Evolutionary conservation across 179 eudicot genomes (phyloP).

Genomic region (Drosera spatulata): DNA sequence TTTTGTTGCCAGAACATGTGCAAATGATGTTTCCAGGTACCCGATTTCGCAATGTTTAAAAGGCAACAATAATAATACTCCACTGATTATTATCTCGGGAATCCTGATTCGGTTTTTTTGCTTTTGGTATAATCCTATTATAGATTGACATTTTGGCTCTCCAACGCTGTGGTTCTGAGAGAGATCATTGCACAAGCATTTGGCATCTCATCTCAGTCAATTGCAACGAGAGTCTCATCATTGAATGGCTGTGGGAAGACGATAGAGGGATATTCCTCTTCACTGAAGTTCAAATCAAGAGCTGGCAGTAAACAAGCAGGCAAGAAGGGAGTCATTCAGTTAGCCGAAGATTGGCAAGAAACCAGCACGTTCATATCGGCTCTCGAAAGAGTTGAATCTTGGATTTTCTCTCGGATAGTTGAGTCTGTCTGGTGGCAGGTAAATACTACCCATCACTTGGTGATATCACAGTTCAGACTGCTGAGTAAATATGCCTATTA

Average conservation of each 20-base stretch:
- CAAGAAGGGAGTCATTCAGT: conserved; percentile 23
- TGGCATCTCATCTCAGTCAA: conserved; percentile 44
- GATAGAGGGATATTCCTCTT: conserved; percentile 20
- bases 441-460: neutral
- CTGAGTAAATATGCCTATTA: conserved; percentile 1
- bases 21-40: conserved; percentile 88
- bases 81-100: neutral
- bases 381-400: conserved; percentile 71
- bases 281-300: conserved; percentile 28
- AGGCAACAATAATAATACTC: too few species aligned
- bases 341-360: conserved; percentile 85
- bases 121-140: conserved; percentile 10
- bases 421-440: conserved; percentile 99
- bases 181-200: conserved; percentile 67
- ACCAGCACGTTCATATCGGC: conserved; percentile 73
- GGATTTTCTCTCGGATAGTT: conserved; percentile 81
- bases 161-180: conserved; percentile 75
- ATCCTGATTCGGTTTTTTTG: neutral
- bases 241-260: conserved; percentile 24
- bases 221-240: conserved; percentile 23
- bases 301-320: conserved; percentile 25
- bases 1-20: conserved; percentile 70
- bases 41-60: too few species aligned
- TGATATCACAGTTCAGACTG: neutral
- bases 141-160: conserved; percentile 93